phyloP scores from a whole-genome alignment of 2,329 filamentous ascomycete genomes.

The Neonectria neomacrospora region DNA sequence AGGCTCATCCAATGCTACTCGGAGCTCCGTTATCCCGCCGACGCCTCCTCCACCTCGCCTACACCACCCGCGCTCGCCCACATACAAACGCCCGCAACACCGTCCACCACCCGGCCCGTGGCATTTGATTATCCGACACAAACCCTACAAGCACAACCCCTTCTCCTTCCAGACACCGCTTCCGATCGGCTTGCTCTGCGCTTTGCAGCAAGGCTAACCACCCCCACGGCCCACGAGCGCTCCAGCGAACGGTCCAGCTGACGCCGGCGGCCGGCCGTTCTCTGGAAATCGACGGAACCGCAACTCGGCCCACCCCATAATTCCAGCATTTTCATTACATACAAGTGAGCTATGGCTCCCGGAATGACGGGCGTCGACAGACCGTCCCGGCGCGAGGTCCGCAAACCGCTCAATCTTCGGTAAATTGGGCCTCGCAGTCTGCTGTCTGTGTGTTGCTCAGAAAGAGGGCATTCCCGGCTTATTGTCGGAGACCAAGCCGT shows the following conservation, averaged over 20 bases:
- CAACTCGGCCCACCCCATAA: constrained; percentile 20
- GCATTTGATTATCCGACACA: background rate
- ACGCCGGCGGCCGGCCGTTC: constrained; percentile 15
- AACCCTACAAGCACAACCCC: background rate
- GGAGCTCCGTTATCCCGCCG: constrained; percentile 13
- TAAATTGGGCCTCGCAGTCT: background rate
- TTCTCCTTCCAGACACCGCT: background rate
- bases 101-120: background rate
- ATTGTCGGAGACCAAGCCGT: background rate
- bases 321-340: constrained; percentile 17
- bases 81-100: constrained; percentile 17
- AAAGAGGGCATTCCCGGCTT: background rate
- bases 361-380: background rate
- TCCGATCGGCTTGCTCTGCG: background rate
- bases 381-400: background rate
- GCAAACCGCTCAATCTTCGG: background rate
- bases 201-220: constrained; percentile 8
- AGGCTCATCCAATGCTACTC: background rate
- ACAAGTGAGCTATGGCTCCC: background rate
- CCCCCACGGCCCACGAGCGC: constrained; percentile 19
- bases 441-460: background rate
- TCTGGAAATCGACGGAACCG: constrained; percentile 3
- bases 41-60: background rate
- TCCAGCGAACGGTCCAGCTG: background rate
- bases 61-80: constrained; percentile 1